These are phyloP conservation scores for Bauhinia variegata DNA, from an alignment of 306 rosid species.

Conservation along the genomic window DNA sequence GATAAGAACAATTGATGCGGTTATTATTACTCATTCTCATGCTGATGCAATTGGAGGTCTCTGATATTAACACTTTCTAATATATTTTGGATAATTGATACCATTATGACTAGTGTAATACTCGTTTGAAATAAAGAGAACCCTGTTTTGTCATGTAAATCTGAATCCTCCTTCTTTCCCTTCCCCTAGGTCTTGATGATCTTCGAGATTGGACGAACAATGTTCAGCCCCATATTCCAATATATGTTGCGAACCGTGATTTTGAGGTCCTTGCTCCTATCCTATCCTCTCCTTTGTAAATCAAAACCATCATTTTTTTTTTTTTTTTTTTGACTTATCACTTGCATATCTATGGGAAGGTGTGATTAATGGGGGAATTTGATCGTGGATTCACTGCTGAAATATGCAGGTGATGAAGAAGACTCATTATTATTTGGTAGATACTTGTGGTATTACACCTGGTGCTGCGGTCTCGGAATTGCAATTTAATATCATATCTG, in stretches of 20 bases:
- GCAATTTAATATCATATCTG: conserved; percentile 78
- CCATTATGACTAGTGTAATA: conserved; percentile 24
- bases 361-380: conserved; percentile 2
- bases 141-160: conserved; percentile 25
- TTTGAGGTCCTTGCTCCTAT: conserved; percentile 64
- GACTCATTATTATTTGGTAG: conserved; percentile 92
- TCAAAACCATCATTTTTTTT: conserved; percentile 12
- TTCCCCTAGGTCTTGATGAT: conserved; percentile 76
- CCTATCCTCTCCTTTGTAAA: conserved; percentile 39
- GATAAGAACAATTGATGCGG: conserved; percentile 95
- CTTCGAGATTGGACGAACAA: conserved; percentile 99
- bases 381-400: conserved; percentile 23
- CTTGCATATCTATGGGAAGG: not conserved
- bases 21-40: conserved; percentile 93
- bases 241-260: conserved; percentile 84
- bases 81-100: conserved; percentile 37
- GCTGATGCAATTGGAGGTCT: conserved; percentile 99
- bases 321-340: conserved; percentile 11
- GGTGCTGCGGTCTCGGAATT: conserved; percentile 95
- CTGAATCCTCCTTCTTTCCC: conserved; percentile 27
- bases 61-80: conserved; percentile 46
- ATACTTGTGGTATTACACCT: conserved; percentile 66
- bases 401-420: conserved; percentile 86
- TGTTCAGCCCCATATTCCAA: conserved; percentile 85
- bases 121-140: conserved; percentile 26